Base-by-base conservation (phyloP, 768 basidiomycete genomes). In the Auricularia sp. region DNA sequence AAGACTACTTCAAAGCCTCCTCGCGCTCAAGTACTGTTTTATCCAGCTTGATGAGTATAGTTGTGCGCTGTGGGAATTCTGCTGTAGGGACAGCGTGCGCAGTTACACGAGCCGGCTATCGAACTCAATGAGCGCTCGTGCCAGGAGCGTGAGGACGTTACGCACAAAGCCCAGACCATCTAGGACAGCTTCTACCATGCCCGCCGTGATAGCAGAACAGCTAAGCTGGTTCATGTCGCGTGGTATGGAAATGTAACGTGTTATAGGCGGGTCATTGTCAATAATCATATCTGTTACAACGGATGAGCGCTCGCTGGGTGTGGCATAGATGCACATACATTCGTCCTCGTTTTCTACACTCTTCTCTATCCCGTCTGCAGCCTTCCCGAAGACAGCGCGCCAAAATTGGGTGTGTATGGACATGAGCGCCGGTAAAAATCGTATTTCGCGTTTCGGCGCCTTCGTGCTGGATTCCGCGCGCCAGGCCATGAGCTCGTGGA, bases 31-130 rank as follows among this genome's bases (percentile, higher is more conserved):
- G 79, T 61, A 98, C 96, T 65, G 87, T 88, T 71, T 87, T 88
- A 76, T 98, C 94, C 66, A 98, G 80, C 77, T 98, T 98, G 78
- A 99, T 96, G 63, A 99, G 83, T 65, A 99, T 94, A n/a, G 95
- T 96, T 3, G 89, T 97, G 63, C 94, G 84, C 62, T 85, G 84
- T 3, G 95, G 92, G 71, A 81, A 84, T 65, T 89, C 86, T 10
- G 87, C 78, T 0, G 83, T 92, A 3, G 94, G 90, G 1, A 97
- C 96, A 65, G 88, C 88, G 73, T 98, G 97, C 0, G 96, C 94
- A 0, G 97, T 98, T 35, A 98, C 97, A 69, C 96, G 83, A 8
- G 96, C 94, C 35, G 97, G 96, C 96, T 98, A 59, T 36, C 6
- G 45, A 65, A 65, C 29, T 67, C 54, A 29, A 65, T 64, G 68